Percentiles rank a stretch among this genome's conserved stretches.
These are phyloP conservation scores for Aspergillus ochraceus DNA, from an alignment of 2,329 filamentous ascomycete species.

Conservation along the genomic window DNA sequence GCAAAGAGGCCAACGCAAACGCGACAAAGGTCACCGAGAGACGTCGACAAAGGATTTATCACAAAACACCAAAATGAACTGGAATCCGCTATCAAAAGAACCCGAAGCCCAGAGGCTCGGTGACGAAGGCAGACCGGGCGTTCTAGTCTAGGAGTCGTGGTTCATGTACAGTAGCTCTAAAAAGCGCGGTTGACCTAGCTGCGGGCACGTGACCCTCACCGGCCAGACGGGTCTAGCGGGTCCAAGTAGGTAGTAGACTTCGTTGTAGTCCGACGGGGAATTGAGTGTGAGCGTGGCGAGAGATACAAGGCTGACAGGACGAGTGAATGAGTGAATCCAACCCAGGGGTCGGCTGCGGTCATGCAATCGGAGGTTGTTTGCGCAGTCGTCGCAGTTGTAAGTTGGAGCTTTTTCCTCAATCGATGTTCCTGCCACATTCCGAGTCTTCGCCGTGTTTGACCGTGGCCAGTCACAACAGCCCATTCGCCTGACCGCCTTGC, in stretches of 20 bases:
- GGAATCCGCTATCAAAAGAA: not conserved
- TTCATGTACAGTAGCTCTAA: constrained; percentile 20
- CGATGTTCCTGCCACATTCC: not conserved
- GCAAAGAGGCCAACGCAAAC: not conserved
- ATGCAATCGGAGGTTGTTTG: not conserved
- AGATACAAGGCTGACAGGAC: not conserved
- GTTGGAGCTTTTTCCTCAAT: not conserved
- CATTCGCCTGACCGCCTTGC: not conserved
- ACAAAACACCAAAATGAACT: not conserved
- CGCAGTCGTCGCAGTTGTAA: no score
- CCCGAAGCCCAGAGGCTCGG: constrained; percentile 12
- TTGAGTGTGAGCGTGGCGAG: not conserved
- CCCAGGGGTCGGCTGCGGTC: not conserved
- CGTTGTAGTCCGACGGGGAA: not conserved
- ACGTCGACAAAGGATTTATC: not conserved
- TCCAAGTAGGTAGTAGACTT: not conserved
- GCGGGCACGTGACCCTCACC: constrained; percentile 21
- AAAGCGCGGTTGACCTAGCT: constrained; percentile 21
- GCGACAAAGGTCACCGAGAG: not conserved
- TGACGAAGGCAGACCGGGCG: constrained; percentile 13
- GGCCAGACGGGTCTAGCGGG: constrained; percentile 1
- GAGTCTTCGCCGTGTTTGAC: not conserved
- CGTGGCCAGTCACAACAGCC: not conserved
- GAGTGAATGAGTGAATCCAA: not conserved
- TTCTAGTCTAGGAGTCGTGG: constrained; percentile 18